These are phyloP conservation scores for Zopfochytrium polystomum DNA, from an alignment of 371 early-diverging fungal species.

Conservation along the genomic window DNA sequence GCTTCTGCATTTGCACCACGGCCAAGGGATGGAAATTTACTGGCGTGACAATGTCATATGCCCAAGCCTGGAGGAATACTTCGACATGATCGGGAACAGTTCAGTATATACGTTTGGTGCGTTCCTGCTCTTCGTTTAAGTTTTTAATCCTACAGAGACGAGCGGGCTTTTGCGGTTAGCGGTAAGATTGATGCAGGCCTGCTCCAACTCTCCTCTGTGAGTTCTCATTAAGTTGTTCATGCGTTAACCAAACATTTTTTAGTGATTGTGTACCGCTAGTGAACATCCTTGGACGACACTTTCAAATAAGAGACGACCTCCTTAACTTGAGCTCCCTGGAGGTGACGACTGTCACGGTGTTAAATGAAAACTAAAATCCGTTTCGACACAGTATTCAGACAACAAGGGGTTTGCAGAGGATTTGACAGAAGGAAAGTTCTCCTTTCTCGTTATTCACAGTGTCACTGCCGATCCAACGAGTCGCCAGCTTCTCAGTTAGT, in stretches of 20 bases:
- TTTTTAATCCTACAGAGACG: no score
- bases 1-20: constrained; percentile 82
- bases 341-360: constrained; percentile 40
- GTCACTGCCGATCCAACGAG: no score
- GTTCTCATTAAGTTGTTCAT: background rate
- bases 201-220: constrained; percentile 14
- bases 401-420: constrained; percentile 97
- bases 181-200: constrained; percentile 81
- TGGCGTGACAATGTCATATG: constrained; percentile 85
- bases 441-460: constrained; percentile 90
- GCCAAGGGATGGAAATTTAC: constrained; percentile 90
- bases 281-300: constrained; percentile 84
- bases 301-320: constrained; percentile 95
- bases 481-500: no score
- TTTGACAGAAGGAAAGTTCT: constrained; percentile 96
- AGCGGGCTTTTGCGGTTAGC: constrained; percentile 92
- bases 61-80: constrained; percentile 84
- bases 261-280: constrained; percentile 78
- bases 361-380: background rate
- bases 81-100: constrained; percentile 90
- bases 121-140: no score
- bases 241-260: background rate
- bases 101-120: no score
- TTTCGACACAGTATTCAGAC: constrained; percentile 63
- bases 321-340: constrained; percentile 82